These are phyloP conservation scores for Ustilago trichophora DNA, from an alignment of 1,284 basidiomycete species.

Conservation along the genomic window DNA sequence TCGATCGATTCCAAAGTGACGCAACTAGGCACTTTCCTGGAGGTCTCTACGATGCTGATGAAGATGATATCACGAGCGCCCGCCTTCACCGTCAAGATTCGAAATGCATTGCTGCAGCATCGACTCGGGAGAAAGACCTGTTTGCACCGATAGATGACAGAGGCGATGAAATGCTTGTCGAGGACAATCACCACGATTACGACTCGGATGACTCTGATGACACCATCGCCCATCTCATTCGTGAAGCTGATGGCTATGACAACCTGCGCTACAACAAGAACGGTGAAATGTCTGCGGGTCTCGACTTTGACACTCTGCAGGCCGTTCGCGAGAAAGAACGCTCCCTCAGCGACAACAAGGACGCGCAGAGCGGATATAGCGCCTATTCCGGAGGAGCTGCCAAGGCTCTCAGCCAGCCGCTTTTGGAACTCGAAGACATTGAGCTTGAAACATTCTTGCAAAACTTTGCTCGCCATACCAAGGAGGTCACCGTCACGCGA, in stretches of 20 bases:
- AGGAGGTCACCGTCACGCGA: constrained; percentile 57
- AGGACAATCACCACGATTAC: constrained; percentile 7
- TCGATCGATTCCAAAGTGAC: constrained; percentile 5
- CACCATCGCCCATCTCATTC: constrained; percentile 32
- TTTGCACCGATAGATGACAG: neutral
- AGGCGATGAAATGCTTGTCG: constrained; percentile 3
- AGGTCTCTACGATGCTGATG: constrained; percentile 21
- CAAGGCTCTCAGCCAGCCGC: constrained; percentile 49
- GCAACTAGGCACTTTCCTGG: constrained; percentile 35
- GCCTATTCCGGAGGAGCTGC: constrained; percentile 52
- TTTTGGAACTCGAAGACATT: constrained; percentile 63
- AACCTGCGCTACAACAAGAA: constrained; percentile 21
- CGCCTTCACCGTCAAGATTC: neutral
- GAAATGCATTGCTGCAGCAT: neutral
- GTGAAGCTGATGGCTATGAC: constrained; percentile 41
- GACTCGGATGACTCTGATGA: constrained; percentile 47
- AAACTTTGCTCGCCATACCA: constrained; percentile 63
- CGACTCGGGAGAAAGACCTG: neutral
- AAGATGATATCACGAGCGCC: neutral
- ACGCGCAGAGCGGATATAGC: constrained; percentile 21
- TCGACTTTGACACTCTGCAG: constrained; percentile 30
- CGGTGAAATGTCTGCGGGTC: constrained; percentile 23
- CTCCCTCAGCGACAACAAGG: constrained; percentile 16
- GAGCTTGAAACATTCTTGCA: constrained; percentile 63
- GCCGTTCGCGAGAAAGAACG: constrained; percentile 18